phyloP scores from a whole-genome alignment of 768 basidiomycete species.

The Lactifluus rugatus region DNA sequence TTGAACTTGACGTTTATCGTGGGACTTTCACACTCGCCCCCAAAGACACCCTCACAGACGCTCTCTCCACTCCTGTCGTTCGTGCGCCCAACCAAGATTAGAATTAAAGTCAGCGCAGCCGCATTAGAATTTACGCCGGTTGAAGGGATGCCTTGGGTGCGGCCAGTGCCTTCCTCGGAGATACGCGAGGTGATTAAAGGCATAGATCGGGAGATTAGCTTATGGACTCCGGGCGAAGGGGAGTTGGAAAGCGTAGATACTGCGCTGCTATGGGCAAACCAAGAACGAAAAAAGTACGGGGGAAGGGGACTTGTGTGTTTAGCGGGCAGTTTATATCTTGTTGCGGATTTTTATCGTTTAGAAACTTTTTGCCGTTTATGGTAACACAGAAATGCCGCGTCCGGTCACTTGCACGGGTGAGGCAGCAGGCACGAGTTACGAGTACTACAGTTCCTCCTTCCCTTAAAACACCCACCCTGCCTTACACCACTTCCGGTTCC shows the following conservation, averaged over 20 bases:
- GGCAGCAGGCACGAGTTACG: too few relatives aligned
- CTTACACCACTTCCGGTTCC: not conserved
- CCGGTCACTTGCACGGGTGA: too few relatives aligned
- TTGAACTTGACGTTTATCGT: slow-evolving; percentile 58
- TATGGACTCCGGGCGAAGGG: slow-evolving; percentile 35
- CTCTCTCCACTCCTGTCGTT: slow-evolving; percentile 55
- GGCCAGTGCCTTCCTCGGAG: slow-evolving; percentile 43
- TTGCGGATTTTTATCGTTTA: slow-evolving; percentile 79
- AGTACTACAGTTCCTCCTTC: not conserved
- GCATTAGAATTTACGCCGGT: slow-evolving; percentile 61
- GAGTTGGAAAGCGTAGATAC: slow-evolving; percentile 30
- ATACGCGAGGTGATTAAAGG: slow-evolving; percentile 37
- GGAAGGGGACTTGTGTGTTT: slow-evolving; percentile 49
- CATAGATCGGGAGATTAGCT: slow-evolving; percentile 36
- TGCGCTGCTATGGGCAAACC: slow-evolving; percentile 39
- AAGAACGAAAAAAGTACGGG: slow-evolving; percentile 14
- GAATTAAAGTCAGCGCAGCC: slow-evolving; percentile 39
- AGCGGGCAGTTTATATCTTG: slow-evolving; percentile 89
- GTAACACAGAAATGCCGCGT: not conserved
- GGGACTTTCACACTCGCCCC: slow-evolving; percentile 77
- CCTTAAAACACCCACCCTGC: not conserved
- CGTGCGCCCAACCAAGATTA: slow-evolving; percentile 15
- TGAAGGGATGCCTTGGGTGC: slow-evolving; percentile 94
- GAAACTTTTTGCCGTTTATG: not conserved
- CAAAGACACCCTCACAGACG: slow-evolving; percentile 68